Base-by-base conservation (phyloP, 164 flowering plant species). In the Vitis riparia region DNA sequence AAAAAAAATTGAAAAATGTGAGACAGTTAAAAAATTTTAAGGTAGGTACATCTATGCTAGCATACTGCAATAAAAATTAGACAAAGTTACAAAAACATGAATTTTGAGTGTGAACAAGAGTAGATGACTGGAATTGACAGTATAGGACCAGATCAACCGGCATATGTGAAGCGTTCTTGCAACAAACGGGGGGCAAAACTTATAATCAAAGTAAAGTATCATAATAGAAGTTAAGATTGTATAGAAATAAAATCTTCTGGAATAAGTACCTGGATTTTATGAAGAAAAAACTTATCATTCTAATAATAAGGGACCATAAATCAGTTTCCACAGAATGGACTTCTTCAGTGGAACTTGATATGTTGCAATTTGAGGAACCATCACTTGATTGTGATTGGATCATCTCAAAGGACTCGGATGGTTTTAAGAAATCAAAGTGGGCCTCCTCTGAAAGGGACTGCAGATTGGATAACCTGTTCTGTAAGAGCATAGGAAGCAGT, bases 281-380 rank as follows among this genome's bases (percentile, higher is more conserved):
- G 75, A 83, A 82, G 48, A 92, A 85, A 82, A 85, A 84, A 76
- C 94, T 82, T 19, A 81, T 79, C 77, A 75, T 79, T 70, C 88
- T 80, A 62, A 92, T 82, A 47, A 88, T 30, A 50, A 87, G 86
- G 66, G 80, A 67, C 91, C 91, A 92, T 13, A 89, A 73, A 14
- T 78, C 77, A 15, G 71, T 51, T 11, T 73, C 71, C 50, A 16
- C 66, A 15, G 70, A 63, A 48, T 17, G 17, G 71, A 8, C 69
- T 48, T 62, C 61, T 66, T 74, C 84, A 58, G 68, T 27, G 60
- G 51, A 63, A 63, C 70, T 66, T 27, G 47, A n/a, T 30, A 55
- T 37, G 11, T 47, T 66, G 62, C 19, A 49, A 16, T 57, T 57
- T 55, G 76, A 63, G 27, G 58, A 62, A 67, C 59, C 68, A 52